Conservation (phyloP, 805 yeast species). For the Saccharomycopsis selenospora region DNA sequence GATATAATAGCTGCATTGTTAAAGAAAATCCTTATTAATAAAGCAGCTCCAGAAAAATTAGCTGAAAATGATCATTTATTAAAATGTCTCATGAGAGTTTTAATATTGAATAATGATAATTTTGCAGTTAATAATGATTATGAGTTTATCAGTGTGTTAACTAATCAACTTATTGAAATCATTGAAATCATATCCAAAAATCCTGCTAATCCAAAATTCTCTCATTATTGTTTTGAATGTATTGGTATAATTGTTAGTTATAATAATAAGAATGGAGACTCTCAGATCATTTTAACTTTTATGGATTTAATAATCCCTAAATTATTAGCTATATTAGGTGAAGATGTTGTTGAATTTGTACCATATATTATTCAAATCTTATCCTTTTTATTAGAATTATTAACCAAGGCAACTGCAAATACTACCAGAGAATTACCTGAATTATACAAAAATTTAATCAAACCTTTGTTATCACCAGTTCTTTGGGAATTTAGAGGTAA, state of each 20-base stretch:
- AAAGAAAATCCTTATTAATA: conserved; percentile 51
- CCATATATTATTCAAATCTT: conserved; percentile 92
- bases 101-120: conserved; percentile 56
- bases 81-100: conserved; percentile 79
- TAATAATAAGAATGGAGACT: conserved; percentile 30
- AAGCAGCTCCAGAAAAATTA: conserved; percentile 73
- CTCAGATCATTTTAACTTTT: conserved; percentile 32
- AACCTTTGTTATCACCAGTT: conserved; percentile 80
- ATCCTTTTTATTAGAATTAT: conserved; percentile 63
- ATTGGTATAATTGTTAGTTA: conserved; percentile 67
- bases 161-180: conserved; percentile 63
- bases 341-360: conserved; percentile 88
- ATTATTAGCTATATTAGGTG: conserved; percentile 57
- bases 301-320: conserved; percentile 58
- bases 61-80: conserved; percentile 93
- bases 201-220: conserved; percentile 92
- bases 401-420: conserved; percentile 32
- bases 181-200: conserved; percentile 68
- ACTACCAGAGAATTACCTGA: conserved; percentile 46
- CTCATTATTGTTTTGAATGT: conserved; percentile 86
- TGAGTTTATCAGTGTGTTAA: conserved; percentile 23
- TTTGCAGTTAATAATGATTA: conserved; percentile 36
- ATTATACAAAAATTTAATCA: conserved; percentile 56
- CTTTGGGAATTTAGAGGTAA: conserved; percentile 94
- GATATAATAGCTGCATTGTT: conserved; percentile 62